Evolutionary conservation across 768 basidiomycete species (phyloP), one percentile per base, ranked within the genome.

Genomic region (Podaxis sp.): DNA sequence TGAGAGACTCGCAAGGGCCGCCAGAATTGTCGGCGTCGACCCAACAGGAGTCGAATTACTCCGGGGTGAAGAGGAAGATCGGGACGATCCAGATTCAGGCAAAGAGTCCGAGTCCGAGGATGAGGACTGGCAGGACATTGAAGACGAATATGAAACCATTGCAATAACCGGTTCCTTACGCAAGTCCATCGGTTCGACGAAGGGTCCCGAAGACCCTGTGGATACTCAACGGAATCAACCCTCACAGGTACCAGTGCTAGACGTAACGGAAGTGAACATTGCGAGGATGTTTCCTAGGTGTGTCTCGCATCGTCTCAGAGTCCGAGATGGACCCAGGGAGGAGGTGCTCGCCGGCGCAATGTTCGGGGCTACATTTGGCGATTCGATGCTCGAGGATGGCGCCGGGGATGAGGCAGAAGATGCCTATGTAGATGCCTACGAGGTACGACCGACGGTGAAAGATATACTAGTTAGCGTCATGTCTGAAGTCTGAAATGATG

Each of bases 241-340:
- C 7, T 61, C 63, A 2, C 61, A 56, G 15, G 15, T 38, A 24
- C 49, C 49, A 29, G 49, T 41, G 24, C 41, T 57, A 33, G 88
- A 89, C 61, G 85, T 90, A 3, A 87, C 87, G 4, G 89, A 91
- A 71, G 86, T 86, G 61, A 89, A 93, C 66, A 80, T 91, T 65
- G 88, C 88, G 60, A 81, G 89, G 63, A 85, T 91, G 29, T 82
- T 90, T 65, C 89, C 89, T 38, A 76, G 89, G 22, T 85, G 88
- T 0, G 80, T 93, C 33, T 87, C 88, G 6, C 92, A 94, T 74
- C 87, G 92, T 11, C 69, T 94, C 63, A 79, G 88, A 55, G 82
- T 91, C 59, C 79, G 90, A 40, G 82, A 86, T 69, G 85, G 89
- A 0, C 88, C 88, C 1, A 78, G 84, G 63, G 88, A 91, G 62